Evolutionary conservation across 148 eudicot species (phyloP).

Genomic region (Arctostaphylos glauca): DNA sequence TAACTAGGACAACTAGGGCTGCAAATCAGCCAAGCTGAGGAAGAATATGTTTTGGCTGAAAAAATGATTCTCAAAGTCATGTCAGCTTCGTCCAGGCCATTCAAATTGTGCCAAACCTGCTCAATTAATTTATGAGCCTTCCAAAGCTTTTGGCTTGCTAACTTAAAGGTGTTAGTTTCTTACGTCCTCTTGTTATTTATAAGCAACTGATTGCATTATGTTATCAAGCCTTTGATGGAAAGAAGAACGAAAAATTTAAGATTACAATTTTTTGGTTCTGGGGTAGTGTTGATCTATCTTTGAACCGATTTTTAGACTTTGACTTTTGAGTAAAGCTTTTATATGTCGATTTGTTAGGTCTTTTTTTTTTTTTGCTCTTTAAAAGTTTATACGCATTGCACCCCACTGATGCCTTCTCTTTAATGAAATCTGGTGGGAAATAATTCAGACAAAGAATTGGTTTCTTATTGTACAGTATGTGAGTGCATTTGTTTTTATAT

Average conservation of each 20-base stretch:
- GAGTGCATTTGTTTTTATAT: not conserved
- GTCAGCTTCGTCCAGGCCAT: too few species aligned
- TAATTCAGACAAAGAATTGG: not conserved
- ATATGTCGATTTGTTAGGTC: not conserved
- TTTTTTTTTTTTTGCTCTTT: not conserved
- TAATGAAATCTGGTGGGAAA: not conserved
- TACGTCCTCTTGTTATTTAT: not conserved
- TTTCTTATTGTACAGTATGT: conserved; percentile 1
- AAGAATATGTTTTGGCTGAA: too few species aligned
- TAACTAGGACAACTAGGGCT: too few species aligned
- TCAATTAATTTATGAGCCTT: too few species aligned
- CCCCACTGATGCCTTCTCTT: not conserved
- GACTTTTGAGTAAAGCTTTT: conserved; percentile 1
- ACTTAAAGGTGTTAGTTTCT: too few species aligned
- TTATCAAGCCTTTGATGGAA: not conserved
- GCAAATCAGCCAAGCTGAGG: too few species aligned
- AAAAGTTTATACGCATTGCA: not conserved
- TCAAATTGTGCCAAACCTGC: too few species aligned
- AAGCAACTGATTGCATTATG: not conserved
- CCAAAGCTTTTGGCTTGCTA: too few species aligned
- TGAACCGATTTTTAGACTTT: not conserved
- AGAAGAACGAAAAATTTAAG: not conserved
- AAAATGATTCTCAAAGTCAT: too few species aligned
- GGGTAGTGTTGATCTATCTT: not conserved
- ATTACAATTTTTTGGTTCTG: not conserved